A percentile compares a stretch with the other conserved stretches of the same genome.
phyloP scores from a whole-genome alignment of 176 grass and related monocot genomes.

The Triticum monococcum region DNA sequence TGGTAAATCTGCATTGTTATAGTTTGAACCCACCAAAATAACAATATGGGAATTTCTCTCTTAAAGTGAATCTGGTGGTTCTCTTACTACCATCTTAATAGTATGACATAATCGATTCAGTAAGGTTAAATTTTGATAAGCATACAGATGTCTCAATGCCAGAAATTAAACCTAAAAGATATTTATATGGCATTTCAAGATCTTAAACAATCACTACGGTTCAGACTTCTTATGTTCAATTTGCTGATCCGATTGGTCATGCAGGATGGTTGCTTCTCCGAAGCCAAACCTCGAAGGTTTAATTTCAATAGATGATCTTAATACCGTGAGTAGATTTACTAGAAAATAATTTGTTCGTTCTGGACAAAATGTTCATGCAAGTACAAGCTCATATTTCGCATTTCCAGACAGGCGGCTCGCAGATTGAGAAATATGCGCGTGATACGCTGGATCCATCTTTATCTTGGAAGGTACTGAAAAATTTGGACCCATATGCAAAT shows the following conservation, averaged over 20 bases:
- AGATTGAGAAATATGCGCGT: conserved; percentile 43
- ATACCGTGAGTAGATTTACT: conserved; percentile 29
- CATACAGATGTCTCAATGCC: too few species aligned
- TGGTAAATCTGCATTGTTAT: too few species aligned
- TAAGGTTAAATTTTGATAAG: too few species aligned
- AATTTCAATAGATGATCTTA: conserved; percentile 34
- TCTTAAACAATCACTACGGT: not conserved
- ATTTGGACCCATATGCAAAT: not conserved
- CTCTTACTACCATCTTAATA: not conserved
- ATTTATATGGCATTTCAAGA: not conserved
- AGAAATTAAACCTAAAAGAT: not conserved
- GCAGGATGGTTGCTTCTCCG: conserved; percentile 48
- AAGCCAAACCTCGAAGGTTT: conserved; percentile 62
- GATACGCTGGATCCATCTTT: conserved; percentile 69
- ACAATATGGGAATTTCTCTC: not conserved
- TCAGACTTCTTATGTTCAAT: not conserved
- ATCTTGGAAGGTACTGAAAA: conserved; percentile 64
- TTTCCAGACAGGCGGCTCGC: conserved; percentile 56
- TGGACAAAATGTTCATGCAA: not conserved
- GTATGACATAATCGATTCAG: not conserved
- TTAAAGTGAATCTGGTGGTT: not conserved
- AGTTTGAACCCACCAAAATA: not conserved
- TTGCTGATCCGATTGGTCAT: conserved; percentile 3
- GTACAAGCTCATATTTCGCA: not conserved
- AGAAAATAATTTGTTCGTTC: not conserved